phyloP scores from a whole-genome alignment of 768 basidiomycete genomes.

The Agrocybe praecox region DNA sequence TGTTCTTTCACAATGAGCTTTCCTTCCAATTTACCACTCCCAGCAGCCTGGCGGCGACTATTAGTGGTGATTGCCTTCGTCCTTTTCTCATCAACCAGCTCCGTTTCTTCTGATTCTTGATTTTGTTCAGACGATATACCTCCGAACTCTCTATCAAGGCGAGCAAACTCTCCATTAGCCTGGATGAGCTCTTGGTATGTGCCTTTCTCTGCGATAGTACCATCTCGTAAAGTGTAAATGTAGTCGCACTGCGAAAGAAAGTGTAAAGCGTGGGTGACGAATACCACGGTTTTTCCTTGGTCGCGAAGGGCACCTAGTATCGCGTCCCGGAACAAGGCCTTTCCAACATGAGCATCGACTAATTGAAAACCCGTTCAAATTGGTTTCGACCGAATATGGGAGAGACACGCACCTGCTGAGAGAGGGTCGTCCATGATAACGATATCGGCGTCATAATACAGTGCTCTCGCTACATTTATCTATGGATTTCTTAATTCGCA shows the following conservation, averaged over 20 bases:
- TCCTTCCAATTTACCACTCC: conserved; percentile 67
- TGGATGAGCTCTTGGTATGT: conserved; percentile 55
- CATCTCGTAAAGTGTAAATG: conserved; percentile 73
- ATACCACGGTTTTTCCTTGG: conserved; percentile 69
- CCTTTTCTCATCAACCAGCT: conserved; percentile 27
- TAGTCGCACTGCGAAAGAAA: conserved; percentile 83
- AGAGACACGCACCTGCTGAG: conserved; percentile 49
- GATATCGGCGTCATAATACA: conserved; percentile 67
- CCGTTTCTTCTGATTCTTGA: conserved; percentile 24
- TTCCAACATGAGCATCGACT: conserved; percentile 80
- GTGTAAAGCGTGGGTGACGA: conserved; percentile 88
- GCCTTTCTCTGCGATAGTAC: conserved; percentile 73
- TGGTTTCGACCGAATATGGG: no score
- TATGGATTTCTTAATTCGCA: conserved; percentile 17
- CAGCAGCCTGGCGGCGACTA: conserved; percentile 30
- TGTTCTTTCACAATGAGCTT: conserved; percentile 67
- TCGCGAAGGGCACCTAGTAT: conserved; percentile 45
- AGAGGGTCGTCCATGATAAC: conserved; percentile 67
- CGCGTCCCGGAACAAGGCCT: conserved; percentile 67
- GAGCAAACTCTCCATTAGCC: conserved; percentile 54
- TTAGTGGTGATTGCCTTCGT: conserved; percentile 32
- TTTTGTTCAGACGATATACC: conserved; percentile 42
- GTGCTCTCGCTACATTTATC: conserved; percentile 71
- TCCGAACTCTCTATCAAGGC: conserved; percentile 64
- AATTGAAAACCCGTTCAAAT: conserved; percentile 14